Conservation (phyloP, 2,329 filamentous ascomycete species). For the Mycosphaerella sp. region DNA sequence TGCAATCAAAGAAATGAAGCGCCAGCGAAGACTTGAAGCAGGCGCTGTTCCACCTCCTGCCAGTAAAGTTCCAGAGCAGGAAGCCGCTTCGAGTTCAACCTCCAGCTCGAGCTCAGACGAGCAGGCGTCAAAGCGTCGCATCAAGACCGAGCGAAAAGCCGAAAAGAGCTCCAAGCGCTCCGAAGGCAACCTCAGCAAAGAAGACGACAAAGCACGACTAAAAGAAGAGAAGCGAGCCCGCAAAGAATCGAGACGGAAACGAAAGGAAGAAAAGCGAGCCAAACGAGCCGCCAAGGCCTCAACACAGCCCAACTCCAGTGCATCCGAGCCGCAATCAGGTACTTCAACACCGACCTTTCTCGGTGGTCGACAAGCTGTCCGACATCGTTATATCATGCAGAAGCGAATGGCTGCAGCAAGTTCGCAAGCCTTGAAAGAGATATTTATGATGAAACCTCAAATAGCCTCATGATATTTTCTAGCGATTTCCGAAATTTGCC, state of each 20-base stretch:
- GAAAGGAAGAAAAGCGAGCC: conserved; percentile 48
- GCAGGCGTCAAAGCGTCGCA: conserved; percentile 37
- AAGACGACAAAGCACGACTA: conserved; percentile 31
- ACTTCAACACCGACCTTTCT: conserved; percentile 30
- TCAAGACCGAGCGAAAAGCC: conserved; percentile 22
- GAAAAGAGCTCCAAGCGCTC: conserved; percentile 15
- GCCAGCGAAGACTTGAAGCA: conserved; percentile 17
- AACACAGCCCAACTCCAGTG: conserved; percentile 12
- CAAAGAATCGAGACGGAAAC: conserved; percentile 41
- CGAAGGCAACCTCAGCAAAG: background rate
- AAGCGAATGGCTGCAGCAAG: conserved; percentile 81
- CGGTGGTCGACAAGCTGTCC: conserved; percentile 58
- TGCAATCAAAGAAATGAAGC: conserved; percentile 24
- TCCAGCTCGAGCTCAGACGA: conserved; percentile 19
- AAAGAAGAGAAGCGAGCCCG: conserved; percentile 44
- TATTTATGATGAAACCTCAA: conserved; percentile 60
- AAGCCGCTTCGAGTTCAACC: conserved; percentile 1
- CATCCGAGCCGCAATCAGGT: conserved; percentile 22
- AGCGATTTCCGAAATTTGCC: too few relatives aligned
- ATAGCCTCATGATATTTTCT: conserved; percentile 18
- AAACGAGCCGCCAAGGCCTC: conserved; percentile 41
- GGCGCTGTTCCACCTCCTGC: background rate
- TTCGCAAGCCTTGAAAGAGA: conserved; percentile 77
- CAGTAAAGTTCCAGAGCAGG: conserved; percentile 1
- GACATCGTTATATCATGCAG: conserved; percentile 78